phyloP scores from a whole-genome alignment of 1,284 basidiomycete genomes.

The Phylloporus gajari region DNA sequence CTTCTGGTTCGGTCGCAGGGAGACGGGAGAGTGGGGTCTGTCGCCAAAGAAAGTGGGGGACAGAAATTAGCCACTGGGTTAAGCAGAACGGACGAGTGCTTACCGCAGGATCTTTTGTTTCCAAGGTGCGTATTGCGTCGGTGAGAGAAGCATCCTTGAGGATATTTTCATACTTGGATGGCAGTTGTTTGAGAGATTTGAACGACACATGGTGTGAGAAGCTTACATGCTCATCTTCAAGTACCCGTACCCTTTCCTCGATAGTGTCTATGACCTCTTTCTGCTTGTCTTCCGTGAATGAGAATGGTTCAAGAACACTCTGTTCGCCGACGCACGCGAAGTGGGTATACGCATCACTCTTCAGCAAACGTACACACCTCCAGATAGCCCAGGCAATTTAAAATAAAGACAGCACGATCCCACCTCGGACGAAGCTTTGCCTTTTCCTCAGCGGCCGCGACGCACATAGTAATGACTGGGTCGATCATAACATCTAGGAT shows the following conservation, averaged over 20 bases:
- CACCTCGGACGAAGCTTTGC: constrained; percentile 64
- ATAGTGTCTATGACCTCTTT: constrained; percentile 69
- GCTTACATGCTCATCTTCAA: constrained; percentile 87
- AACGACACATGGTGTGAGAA: background rate
- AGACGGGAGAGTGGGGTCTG: constrained; percentile 80
- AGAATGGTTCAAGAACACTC: constrained; percentile 77
- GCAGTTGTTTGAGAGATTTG: background rate
- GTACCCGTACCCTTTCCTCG: constrained; percentile 67
- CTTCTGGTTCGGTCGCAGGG: constrained; percentile 64
- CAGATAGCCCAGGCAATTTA: constrained; percentile 87
- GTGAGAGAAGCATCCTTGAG: constrained; percentile 80
- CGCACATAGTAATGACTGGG: constrained; percentile 83
- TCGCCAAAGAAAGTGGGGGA: no score
- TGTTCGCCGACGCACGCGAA: constrained; percentile 41
- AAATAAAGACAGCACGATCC: constrained; percentile 84
- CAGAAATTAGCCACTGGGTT: background rate
- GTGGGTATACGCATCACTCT: constrained; percentile 2
- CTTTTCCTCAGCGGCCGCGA: constrained; percentile 75
- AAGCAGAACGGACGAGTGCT: constrained; percentile 35
- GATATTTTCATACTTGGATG: constrained; percentile 72
- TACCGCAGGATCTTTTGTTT: constrained; percentile 65
- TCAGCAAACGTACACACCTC: constrained; percentile 57
- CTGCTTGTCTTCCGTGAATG: constrained; percentile 76
- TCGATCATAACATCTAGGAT: constrained; percentile 86
- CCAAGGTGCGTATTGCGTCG: constrained; percentile 69